Base-by-base conservation (phyloP, 1,284 basidiomycete genomes). In the Cystobasidium sp. region DNA sequence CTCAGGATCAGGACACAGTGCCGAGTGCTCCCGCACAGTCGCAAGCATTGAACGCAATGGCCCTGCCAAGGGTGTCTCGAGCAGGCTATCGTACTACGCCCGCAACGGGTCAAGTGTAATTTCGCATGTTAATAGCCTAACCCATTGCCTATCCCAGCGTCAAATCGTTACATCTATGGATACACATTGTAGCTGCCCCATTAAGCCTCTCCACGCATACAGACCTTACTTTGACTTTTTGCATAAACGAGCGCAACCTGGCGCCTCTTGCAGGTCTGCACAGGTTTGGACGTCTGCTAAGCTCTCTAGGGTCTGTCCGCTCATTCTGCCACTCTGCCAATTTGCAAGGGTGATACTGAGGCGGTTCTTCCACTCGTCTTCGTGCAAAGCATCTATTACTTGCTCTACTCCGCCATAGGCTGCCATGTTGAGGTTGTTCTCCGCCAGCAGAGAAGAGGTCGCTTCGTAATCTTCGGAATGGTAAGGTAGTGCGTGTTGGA, bases 401-500 rank as follows among this genome's bases (percentile, higher is more conserved):
- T 71, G 56, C 22, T 53, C 49, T 4, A 71, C 7, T 16, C 31
- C 46, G 1, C 69, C 56, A 44, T 71, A 71, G 16, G 69, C 49
- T 24, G 41, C 47, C 41, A 64, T 51, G 39, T 64, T 71, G 61
- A 71, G 20, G 37, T 53, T 51, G 51, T 71, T 62, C 22, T 49
- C 47, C 16, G 46, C 31, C n/a, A 71, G 69, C 24, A 71, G 61
- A 46, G 44, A 31, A 18, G 7, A 31, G 14, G 49, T 61, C 18
- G 46, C 22, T n/a, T 31, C 43, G 16, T 37, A 14, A 22, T 71
- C 47, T 8, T 22, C 18, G 37, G 31, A 6, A 39, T 63, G 69
- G 20, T 71, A 64, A 9, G 69, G 69, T 20, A 71, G 37, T 20
- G 69, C 69, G 20, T 71, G 69, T 18, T 49, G 22, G 31, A 71